Evolutionary conservation across 108 stramenopile genomes (phyloP).

Genomic region (Cyclostephanos tholiformis): DNA sequence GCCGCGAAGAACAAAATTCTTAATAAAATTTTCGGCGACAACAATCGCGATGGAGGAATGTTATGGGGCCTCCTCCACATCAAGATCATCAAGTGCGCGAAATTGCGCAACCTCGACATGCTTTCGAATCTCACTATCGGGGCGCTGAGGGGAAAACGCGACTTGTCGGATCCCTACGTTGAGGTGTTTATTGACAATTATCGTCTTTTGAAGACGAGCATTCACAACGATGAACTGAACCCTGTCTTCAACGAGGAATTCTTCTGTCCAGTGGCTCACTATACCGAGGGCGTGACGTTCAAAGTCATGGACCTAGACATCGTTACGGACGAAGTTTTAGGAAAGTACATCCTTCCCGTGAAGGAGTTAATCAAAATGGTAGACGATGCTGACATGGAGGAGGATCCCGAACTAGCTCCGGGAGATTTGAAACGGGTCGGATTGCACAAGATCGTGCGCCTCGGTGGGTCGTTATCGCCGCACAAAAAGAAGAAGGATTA

Average conservation of each 20-base stretch:
- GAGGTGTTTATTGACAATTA: conserved; percentile 46
- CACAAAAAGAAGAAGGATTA: conserved; percentile 25
- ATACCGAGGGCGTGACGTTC: conserved; percentile 45
- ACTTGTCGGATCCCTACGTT: conserved; percentile 57
- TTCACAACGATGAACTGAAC: conserved; percentile 41
- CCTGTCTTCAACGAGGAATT: conserved; percentile 57
- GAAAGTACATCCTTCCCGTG: conserved; percentile 52
- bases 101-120: conserved; percentile 38
- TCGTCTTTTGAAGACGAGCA: conserved; percentile 51
- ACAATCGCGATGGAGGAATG: background rate
- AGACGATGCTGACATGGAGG: conserved; percentile 18
- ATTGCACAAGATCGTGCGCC: conserved; percentile 49
- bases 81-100: conserved; percentile 37
- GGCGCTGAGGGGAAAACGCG: conserved; percentile 1
- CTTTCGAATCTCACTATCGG: conserved; percentile 4
- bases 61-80: conserved; percentile 50
- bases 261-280: conserved; percentile 51
- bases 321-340: conserved; percentile 37
- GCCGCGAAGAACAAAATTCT: conserved; percentile 22
- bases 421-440: conserved; percentile 53
- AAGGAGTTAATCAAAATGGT: conserved; percentile 38
- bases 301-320: conserved; percentile 54
- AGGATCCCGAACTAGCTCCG: conserved; percentile 12
- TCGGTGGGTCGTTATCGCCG: conserved; percentile 15
- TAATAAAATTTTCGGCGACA: conserved; percentile 19